These are phyloP conservation scores for Andrographis paniculata DNA, from an alignment of 305 asterid genomes.

Conservation along the genomic window DNA sequence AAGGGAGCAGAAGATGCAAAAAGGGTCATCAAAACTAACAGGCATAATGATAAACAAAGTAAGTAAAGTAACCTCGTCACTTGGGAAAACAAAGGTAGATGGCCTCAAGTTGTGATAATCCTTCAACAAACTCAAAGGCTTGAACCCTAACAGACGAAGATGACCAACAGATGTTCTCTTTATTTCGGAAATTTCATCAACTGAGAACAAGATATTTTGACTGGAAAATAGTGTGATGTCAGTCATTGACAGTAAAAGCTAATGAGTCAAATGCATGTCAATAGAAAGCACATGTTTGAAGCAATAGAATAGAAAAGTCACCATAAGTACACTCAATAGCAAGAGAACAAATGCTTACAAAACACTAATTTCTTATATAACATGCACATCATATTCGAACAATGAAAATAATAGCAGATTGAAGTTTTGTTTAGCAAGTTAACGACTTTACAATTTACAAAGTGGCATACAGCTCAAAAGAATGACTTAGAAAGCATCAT, in stretches of 20 bases:
- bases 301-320: neutral
- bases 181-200: constrained; percentile 64
- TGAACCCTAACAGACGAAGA: constrained; percentile 88
- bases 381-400: neutral
- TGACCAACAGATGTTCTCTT: constrained; percentile 77
- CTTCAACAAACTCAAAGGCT: constrained; percentile 80
- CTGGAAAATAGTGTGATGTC: constrained; percentile 47
- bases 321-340: neutral
- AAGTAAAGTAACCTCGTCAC: constrained; percentile 60
- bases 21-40: constrained; percentile 12
- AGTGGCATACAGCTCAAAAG: neutral
- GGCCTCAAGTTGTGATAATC: constrained; percentile 91
- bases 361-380: neutral
- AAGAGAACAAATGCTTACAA: neutral
- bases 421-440: too few relatives aligned
- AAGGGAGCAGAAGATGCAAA: constrained; percentile 14
- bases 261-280: constrained; percentile 6
- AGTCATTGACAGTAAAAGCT: constrained; percentile 4
- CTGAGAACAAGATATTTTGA: constrained; percentile 66
- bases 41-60: constrained; percentile 9
- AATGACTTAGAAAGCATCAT: neutral
- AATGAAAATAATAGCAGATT: neutral
- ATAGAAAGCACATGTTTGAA: constrained; percentile 5
- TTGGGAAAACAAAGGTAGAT: constrained; percentile 85
- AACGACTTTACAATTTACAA: neutral